Evolutionary conservation across 768 basidiomycete genomes (phyloP).

Genomic region (Mycena floridula): DNA sequence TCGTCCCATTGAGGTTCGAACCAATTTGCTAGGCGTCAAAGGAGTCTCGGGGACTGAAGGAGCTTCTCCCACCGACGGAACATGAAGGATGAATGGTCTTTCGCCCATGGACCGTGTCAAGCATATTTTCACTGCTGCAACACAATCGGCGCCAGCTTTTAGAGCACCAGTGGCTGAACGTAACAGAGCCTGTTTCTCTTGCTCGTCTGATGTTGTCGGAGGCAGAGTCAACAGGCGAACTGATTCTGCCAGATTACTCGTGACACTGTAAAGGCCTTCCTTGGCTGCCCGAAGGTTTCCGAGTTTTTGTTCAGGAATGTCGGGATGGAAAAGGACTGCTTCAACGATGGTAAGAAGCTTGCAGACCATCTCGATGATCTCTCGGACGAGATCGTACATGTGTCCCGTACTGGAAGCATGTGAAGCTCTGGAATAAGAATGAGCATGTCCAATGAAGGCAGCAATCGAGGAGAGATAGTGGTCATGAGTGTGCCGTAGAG

Average conservation of each 20-base stretch:
- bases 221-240: slow-evolving; percentile 68
- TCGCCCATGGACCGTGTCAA: slow-evolving; percentile 58
- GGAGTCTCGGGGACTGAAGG: slow-evolving; percentile 25
- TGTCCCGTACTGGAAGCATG: slow-evolving; percentile 93
- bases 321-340: slow-evolving; percentile 73
- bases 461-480: slow-evolving; percentile 90
- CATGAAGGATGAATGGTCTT: slow-evolving; percentile 57
- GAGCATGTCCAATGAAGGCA: slow-evolving; percentile 95
- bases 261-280: slow-evolving; percentile 78
- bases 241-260: slow-evolving; percentile 81
- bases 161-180: slow-evolving; percentile 84
- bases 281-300: slow-evolving; percentile 65
- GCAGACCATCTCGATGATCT: slow-evolving; percentile 91
- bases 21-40: slow-evolving; percentile 42
- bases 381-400: slow-evolving; percentile 90
- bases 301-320: slow-evolving; percentile 57
- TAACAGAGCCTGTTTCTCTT: slow-evolving; percentile 72
- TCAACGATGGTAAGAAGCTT: slow-evolving; percentile 90
- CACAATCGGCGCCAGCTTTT: slow-evolving; percentile 85
- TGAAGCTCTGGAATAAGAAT: slow-evolving; percentile 83
- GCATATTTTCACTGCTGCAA: slow-evolving; percentile 79
- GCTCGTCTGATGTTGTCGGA: slow-evolving; percentile 61
- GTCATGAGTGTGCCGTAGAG: slow-evolving; percentile 81
- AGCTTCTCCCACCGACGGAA: slow-evolving; percentile 45
- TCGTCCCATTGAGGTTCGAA: slow-evolving; percentile 28